Base-by-base conservation (phyloP, 208 protist species). In the Angomonas ambiguus region DNA sequence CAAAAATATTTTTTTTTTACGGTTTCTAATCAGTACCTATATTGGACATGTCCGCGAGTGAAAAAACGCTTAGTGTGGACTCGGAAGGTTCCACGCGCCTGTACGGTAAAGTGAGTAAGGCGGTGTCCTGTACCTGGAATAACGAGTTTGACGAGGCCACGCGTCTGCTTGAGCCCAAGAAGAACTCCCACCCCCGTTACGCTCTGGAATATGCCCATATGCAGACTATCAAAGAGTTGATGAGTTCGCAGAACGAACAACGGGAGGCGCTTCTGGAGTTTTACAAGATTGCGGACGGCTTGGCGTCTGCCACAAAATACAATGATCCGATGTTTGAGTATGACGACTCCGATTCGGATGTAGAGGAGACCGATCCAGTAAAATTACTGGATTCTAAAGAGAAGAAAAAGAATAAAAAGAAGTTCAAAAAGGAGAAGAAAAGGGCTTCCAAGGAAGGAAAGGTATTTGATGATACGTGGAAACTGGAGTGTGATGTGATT, bases 401-500 rank as follows among this genome's bases (percentile, higher is more conserved):
- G 33, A 69, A 72, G 58, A 61, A 16, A 32, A 34, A 64, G 38
- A 18, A 59, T 27, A 64, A 57, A 53, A 69, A 69, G 49, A 53
- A 60, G 27, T 63, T 69, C 69, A 69, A 60, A n/a, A 66, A 66
- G 45, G 10, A 20, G 6, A 45, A 67, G 27, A 72, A 72, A 67
- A 77, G 65, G 1, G 84, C 82, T 24, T 45, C 72, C 51, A 87
- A 80, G 69, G 51, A 31, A 32, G 83, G 83, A 11, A 69, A 82
- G 62, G 45, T 51, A 45, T 92, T 90, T 60, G 78, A 90, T 57
- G 63, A 87, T 24, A 78, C 67, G 22, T 96, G 91, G 91, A 91
- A 93, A 65, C 58, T 96, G n/a, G 87, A 96, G 73, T 96, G 91
- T 78, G 91, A 96, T 62, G 67, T 94, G 28, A 80, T 96, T 55